Percentiles rank a stretch among this genome's conserved stretches.
These are phyloP conservation scores for Talaromyces nanjingensis DNA, from an alignment of 495 filamentous ascomycete genomes.

Conservation along the genomic window DNA sequence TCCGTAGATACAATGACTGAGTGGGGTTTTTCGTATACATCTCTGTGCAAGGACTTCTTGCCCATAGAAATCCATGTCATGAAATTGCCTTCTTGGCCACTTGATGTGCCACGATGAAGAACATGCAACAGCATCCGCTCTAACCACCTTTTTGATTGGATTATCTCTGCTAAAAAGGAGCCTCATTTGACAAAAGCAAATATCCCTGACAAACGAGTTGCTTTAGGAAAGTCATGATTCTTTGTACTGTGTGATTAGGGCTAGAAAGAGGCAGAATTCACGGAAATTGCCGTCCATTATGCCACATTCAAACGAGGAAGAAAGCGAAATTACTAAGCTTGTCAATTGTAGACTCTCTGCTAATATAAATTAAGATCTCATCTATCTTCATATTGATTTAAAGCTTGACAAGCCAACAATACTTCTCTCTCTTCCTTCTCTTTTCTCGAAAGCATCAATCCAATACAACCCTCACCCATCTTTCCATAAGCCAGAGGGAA, in stretches of 20 bases:
- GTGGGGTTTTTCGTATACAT: background rate
- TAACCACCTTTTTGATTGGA: background rate
- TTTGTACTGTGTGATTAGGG: background rate
- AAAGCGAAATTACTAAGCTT: background rate
- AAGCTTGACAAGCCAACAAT: background rate
- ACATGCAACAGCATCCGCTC: background rate
- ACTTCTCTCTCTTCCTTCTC: background rate
- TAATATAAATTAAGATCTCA: background rate
- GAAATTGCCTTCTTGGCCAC: background rate
- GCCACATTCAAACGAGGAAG: background rate
- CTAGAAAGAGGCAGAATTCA: background rate
- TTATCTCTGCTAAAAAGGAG: background rate
- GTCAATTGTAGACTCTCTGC: background rate
- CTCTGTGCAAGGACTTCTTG: background rate
- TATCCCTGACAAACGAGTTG: background rate
- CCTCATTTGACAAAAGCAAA: background rate
- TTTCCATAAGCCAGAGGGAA: background rate
- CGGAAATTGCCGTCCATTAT: background rate
- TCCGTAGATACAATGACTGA: background rate
- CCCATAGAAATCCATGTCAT: background rate
- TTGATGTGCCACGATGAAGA: background rate
- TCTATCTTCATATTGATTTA: background rate
- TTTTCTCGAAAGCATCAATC: background rate
- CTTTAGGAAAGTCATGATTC: background rate
- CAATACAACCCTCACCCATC: background rate